Evolutionary conservation across 2,329 filamentous ascomycete species (phyloP).

Genomic region (Fusarium papillatum): DNA sequence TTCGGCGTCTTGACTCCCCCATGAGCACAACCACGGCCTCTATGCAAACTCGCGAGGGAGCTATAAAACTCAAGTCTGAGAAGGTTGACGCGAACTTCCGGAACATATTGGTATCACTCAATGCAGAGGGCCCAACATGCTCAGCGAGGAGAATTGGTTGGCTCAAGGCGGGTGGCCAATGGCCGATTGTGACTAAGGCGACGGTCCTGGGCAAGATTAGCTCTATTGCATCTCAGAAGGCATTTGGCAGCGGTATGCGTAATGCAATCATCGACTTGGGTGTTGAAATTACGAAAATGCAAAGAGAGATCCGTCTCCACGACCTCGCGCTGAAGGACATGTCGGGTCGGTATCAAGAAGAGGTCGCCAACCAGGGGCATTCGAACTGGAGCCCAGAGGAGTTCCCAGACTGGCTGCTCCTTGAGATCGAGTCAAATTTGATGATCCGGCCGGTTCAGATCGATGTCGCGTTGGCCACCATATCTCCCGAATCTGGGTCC

Average conservation of each 20-base stretch:
- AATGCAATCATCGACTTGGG: slow-evolving; percentile 34
- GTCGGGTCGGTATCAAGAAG: slow-evolving; percentile 62
- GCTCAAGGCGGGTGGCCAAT: slow-evolving; percentile 40
- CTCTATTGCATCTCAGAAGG: slow-evolving; percentile 22
- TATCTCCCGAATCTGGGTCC: slow-evolving; percentile 60
- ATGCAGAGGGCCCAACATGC: slow-evolving; percentile 1
- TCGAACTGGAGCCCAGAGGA: slow-evolving; percentile 68
- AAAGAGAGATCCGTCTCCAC: slow-evolving; percentile 60
- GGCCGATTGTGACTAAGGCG: slow-evolving; percentile 40
- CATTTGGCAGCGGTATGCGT: slow-evolving; percentile 41
- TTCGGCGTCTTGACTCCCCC: slow-evolving; percentile 22
- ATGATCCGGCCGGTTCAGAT: slow-evolving; percentile 73
- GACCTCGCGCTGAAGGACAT: slow-evolving; percentile 65
- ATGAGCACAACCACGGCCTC: neutral
- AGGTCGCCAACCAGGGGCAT: slow-evolving; percentile 58
- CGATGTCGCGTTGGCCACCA: slow-evolving; percentile 72
- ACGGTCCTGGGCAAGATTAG: slow-evolving; percentile 31
- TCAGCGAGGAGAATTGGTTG: slow-evolving; percentile 34
- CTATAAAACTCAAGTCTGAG: slow-evolving; percentile 8
- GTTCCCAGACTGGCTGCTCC: slow-evolving; percentile 72
- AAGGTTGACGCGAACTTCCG: slow-evolving; percentile 19
- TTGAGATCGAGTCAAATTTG: slow-evolving; percentile 76
- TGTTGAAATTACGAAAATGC: slow-evolving; percentile 37
- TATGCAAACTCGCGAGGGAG: slow-evolving; percentile 6
- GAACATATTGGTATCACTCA: slow-evolving; percentile 21